Conservation (phyloP, 2,329 filamentous ascomycete genomes). For the Talaromyces sp. region DNA sequence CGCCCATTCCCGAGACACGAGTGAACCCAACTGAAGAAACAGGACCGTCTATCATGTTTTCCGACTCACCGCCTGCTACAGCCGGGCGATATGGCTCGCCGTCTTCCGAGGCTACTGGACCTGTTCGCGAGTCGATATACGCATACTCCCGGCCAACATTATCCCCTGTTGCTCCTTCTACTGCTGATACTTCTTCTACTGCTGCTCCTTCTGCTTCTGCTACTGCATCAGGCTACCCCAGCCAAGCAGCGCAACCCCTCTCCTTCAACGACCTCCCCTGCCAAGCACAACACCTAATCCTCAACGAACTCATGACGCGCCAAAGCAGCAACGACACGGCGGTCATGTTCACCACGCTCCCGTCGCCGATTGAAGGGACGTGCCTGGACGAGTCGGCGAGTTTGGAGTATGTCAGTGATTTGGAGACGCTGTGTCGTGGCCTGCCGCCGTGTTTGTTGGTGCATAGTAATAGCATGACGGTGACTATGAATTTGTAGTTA, state of each 20-base stretch:
- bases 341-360: slow-evolving; percentile 77
- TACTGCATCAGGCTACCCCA: slow-evolving; percentile 45
- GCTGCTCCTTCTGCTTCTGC: slow-evolving; percentile 14
- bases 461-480: slow-evolving; percentile 84
- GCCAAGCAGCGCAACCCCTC: slow-evolving; percentile 61
- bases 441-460: slow-evolving; percentile 73
- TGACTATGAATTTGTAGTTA: slow-evolving; percentile 50
- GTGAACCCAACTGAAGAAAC: slow-evolving; percentile 60
- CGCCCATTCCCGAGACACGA: slow-evolving; percentile 65
- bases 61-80: slow-evolving; percentile 40
- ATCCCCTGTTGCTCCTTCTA: slow-evolving; percentile 15
- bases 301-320: slow-evolving; percentile 75
- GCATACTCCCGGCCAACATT: slow-evolving; percentile 21
- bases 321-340: slow-evolving; percentile 63
- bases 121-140: slow-evolving; percentile 34
- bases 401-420: slow-evolving; percentile 67
- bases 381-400: slow-evolving; percentile 65
- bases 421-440: slow-evolving; percentile 72
- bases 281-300: slow-evolving; percentile 76
- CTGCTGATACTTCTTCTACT: neutral
- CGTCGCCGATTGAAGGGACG: slow-evolving; percentile 73
- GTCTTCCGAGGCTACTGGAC: slow-evolving; percentile 11
- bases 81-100: neutral
- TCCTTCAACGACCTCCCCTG: slow-evolving; percentile 84
- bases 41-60: slow-evolving; percentile 72